Evolutionary conservation across 495 filamentous ascomycete species (phyloP), one percentile per base, ranked within the genome.

Genomic region (Penicillium cosmopolitanum): DNA sequence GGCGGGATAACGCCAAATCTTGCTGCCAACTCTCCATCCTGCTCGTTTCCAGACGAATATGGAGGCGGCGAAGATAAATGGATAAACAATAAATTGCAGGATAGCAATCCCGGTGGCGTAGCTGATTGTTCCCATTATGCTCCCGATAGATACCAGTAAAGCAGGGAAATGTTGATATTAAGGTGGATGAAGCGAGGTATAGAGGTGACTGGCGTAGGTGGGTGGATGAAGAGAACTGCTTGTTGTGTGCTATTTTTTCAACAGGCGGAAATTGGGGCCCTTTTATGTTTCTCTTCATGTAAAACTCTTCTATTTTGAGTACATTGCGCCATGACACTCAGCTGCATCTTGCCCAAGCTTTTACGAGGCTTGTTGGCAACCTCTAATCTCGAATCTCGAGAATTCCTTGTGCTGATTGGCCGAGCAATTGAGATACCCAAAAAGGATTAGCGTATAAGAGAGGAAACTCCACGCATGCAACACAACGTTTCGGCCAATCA

Each of bases 71-170:
- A 71, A 55, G 9, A 73, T 51, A 3, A 68, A 53, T 0, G 70
- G 67, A 23, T 70, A 73, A 7, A 67, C 23, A 53, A 70, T 65
- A 43, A 73, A 64, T 38, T 73, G 70, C 1, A 73, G 63, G 46
- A 73, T 69, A 21, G 67, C 70, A 18, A 73, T 69, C 25, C 70
- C 68, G 38, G 67, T 62, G 10, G 50, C 15, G 40, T 73, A 68
- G 34, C 35, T 60, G 1, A 73, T 58, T 8, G 38, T 40, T 4
- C 63, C 64, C 69, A 69, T 72, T 55, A 19, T 28, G 42, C 8
- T 10, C 16, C n/a, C 21, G 21, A 18, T 25, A 28, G 4, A 19
- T 1, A n/a, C 9, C 11, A 16, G 21, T 25, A 31, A 1, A 3
- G 21, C 16, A 33, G 11, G 11, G 28, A 31, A 31, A 9, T 31